phyloP scores from a whole-genome alignment of 371 early-diverging fungal genomes.

The Lichtheimia corymbifera region DNA sequence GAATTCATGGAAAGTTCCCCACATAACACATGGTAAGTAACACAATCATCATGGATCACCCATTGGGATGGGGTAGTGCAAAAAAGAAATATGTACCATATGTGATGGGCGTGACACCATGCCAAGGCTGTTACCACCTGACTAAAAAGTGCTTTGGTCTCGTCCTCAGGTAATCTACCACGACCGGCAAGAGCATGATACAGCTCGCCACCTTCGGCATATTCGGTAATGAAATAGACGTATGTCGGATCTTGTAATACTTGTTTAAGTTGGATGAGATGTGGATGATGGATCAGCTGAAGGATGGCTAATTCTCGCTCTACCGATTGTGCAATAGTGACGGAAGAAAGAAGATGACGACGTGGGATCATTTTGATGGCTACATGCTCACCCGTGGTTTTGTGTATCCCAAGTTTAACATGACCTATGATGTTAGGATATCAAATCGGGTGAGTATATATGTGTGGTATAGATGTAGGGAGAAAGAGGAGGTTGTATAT shows the following conservation, averaged over 20 bases:
- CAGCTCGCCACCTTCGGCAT: slow-evolving; percentile 43
- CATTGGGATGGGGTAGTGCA: no score
- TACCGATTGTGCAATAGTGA: slow-evolving; percentile 55
- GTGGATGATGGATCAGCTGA: slow-evolving; percentile 66
- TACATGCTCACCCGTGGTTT: slow-evolving; percentile 33
- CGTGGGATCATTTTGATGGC: slow-evolving; percentile 47
- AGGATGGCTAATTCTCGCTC: slow-evolving; percentile 73
- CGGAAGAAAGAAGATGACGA: slow-evolving; percentile 31
- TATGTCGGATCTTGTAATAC: slow-evolving; percentile 59
- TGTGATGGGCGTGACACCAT: slow-evolving; percentile 78
- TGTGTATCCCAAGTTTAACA: slow-evolving; percentile 43
- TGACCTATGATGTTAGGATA: slow-evolving; percentile 20
- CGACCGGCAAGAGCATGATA: slow-evolving; percentile 29
- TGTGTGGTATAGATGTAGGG: background rate
- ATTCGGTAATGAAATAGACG: slow-evolving; percentile 42
- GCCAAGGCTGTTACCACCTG: slow-evolving; percentile 93
- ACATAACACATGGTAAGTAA: no score
- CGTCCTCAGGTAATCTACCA: slow-evolving; percentile 58
- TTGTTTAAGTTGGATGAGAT: slow-evolving; percentile 63
- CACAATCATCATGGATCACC: no score
- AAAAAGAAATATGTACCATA: slow-evolving; percentile 30
- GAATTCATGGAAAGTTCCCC: background rate
- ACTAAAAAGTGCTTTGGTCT: slow-evolving; percentile 85
- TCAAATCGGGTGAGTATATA: background rate
- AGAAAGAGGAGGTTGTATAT: background rate